These are phyloP conservation scores for Sclerotinia trifoliorum DNA, from an alignment of 2,329 filamentous ascomycete species.

Conservation along the genomic window DNA sequence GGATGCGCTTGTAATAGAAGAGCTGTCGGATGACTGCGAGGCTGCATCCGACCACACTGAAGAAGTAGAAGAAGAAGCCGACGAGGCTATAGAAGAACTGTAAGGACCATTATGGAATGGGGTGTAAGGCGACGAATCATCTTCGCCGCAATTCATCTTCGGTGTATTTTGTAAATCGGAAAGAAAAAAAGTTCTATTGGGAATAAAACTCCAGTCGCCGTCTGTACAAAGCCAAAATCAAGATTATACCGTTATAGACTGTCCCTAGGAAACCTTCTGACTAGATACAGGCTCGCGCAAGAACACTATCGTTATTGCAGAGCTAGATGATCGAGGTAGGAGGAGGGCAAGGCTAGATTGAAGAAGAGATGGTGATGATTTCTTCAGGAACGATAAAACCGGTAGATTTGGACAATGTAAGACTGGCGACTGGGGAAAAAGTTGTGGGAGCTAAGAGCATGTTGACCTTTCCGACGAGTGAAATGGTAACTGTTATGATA, in stretches of 20 bases:
- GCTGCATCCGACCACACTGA: constrained; percentile 76
- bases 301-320: constrained; percentile 37
- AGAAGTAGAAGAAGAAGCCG: constrained; percentile 71
- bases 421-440: constrained; percentile 61
- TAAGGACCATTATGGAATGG: constrained; percentile 58
- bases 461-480: constrained; percentile 43
- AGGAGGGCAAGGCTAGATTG: constrained; percentile 44
- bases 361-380: constrained; percentile 39
- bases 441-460: constrained; percentile 58
- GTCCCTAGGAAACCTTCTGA: constrained; percentile 45
- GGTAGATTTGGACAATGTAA: constrained; percentile 53
- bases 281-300: constrained; percentile 44
- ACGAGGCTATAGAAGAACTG: constrained; percentile 68
- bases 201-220: constrained; percentile 54
- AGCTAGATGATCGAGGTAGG: constrained; percentile 47
- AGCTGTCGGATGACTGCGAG: constrained; percentile 68
- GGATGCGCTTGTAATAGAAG: constrained; percentile 60
- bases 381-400: constrained; percentile 58
- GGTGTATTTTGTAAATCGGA: constrained; percentile 26
- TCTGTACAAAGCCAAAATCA: constrained; percentile 49
- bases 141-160: constrained; percentile 60
- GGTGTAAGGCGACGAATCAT: constrained; percentile 54
- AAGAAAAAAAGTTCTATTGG: constrained; percentile 25
- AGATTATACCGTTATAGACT: constrained; percentile 46
- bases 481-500: constrained; percentile 37